Evolutionary conservation across 2,329 filamentous ascomycete species (phyloP).

Genomic region (Ophidiomyces ophidiicola): DNA sequence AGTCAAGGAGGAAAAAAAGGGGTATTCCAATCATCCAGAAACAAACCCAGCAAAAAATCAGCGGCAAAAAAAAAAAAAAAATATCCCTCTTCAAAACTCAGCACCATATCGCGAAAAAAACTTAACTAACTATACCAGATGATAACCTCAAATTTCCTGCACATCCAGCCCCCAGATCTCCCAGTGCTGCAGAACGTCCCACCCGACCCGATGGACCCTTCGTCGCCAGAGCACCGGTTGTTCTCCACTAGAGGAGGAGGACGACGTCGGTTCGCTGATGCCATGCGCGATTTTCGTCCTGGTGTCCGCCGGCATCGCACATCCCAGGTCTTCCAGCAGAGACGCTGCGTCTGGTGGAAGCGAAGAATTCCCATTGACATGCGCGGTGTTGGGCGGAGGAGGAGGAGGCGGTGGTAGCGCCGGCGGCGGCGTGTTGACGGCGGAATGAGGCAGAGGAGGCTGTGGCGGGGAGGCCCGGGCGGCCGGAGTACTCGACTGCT

Average conservation of each 20-base stretch:
- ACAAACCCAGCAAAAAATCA: too few species aligned
- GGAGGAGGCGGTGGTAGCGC: not conserved
- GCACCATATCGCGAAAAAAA: too few species aligned
- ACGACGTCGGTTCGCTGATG: constrained; percentile 2
- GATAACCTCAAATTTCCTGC: constrained; percentile 24
- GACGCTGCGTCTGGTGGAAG: not conserved
- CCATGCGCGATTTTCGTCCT: constrained; percentile 7
- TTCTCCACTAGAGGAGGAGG: constrained; percentile 13
- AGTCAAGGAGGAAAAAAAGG: too few species aligned
- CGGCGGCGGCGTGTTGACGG: not conserved
- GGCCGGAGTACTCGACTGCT: not conserved
- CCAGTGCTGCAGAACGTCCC: constrained; percentile 33
- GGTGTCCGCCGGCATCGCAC: constrained; percentile 6
- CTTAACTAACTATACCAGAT: too few species aligned
- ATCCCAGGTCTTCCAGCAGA: constrained; percentile 1
- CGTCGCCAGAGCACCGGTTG: constrained; percentile 24
- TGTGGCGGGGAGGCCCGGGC: not conserved
- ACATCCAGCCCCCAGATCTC: constrained; percentile 35
- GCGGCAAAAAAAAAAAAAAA: too few species aligned
- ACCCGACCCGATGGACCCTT: constrained; percentile 26
- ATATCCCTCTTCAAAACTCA: too few species aligned
- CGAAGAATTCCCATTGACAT: not conserved
- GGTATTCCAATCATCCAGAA: too few species aligned
- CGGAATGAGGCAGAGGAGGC: not conserved
- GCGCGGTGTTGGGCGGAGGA: too few species aligned